Evolutionary conservation across 352 stramenopile genomes (phyloP).

Genomic region (Globisporangium nagaii): DNA sequence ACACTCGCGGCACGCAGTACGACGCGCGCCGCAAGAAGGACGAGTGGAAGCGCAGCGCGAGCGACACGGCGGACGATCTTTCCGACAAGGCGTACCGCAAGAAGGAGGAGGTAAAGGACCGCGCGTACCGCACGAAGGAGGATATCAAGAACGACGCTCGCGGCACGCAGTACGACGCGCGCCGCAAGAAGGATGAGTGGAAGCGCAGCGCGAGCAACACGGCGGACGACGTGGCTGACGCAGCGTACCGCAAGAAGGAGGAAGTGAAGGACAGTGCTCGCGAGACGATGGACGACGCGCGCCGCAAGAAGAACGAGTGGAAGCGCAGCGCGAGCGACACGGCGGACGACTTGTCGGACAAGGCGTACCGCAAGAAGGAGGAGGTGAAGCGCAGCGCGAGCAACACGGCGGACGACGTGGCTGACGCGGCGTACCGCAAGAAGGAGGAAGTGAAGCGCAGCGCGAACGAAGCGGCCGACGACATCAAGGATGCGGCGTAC

Average conservation of each 20-base stretch:
- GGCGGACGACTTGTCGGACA: constrained; percentile 3
- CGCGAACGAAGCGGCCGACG: neutral
- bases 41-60: neutral
- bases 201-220: neutral
- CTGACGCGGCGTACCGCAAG: too few species aligned
- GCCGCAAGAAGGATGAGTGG: neutral
- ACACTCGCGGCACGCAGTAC: constrained; percentile 1
- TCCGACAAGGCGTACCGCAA: constrained; percentile 8
- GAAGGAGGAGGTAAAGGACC: constrained; percentile 16
- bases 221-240: constrained; percentile 3
- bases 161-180: neutral
- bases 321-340: neutral
- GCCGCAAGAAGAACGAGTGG: neutral
- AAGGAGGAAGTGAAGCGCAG: neutral
- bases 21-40: neutral
- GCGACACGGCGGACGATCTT: neutral
- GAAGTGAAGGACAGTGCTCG: constrained; percentile 16
- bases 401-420: too few species aligned
- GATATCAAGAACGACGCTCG: constrained; percentile 14
- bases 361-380: constrained; percentile 12
- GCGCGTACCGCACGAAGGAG: constrained; percentile 17
- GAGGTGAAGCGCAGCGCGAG: too few species aligned
- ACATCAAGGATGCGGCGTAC: constrained; percentile 13
- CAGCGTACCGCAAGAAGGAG: constrained; percentile 11
- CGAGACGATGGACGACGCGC: constrained; percentile 16